Percentiles rank a stretch among this genome's conserved stretches.
Conservation (phyloP, 2,329 filamentous ascomycete genomes). For the Calonectria pauciramosa region DNA sequence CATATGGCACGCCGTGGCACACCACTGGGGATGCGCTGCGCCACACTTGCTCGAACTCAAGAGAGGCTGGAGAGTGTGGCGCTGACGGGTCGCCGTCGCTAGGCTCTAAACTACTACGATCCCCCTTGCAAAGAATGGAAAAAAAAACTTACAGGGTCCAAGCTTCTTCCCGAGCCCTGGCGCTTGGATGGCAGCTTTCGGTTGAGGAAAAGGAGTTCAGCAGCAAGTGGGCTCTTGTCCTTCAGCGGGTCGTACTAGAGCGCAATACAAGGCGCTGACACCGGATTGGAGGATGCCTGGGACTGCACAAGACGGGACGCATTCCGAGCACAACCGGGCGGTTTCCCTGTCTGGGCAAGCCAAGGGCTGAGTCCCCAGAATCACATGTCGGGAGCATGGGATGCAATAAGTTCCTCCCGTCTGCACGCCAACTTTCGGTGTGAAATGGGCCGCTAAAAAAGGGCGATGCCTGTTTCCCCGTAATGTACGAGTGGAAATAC, state of each 20-base stretch:
- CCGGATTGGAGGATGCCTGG: conserved; percentile 6
- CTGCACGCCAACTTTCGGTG: conserved; percentile 17
- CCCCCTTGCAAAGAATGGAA: not conserved
- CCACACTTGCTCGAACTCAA: conserved; percentile 26
- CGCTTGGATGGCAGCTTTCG: not conserved
- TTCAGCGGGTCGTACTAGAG: not conserved
- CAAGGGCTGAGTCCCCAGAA: conserved; percentile 8
- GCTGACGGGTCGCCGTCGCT: not conserved
- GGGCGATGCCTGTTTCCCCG: conserved; percentile 6
- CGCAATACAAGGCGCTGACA: not conserved
- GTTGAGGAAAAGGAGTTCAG: conserved; percentile 9
- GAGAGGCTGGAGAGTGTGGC: conserved; percentile 9
- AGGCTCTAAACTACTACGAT: not conserved
- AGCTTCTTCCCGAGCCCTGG: conserved; percentile 4
- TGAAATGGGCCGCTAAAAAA: conserved; percentile 18
- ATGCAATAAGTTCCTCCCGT: not conserved
- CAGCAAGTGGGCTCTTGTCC: not conserved
- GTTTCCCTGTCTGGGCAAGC: conserved; percentile 13
- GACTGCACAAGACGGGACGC: not conserved
- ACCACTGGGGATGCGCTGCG: conserved; percentile 24
- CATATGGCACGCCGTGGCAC: conserved; percentile 7
- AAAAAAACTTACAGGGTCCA: not conserved
- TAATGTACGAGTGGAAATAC: conserved; percentile 1
- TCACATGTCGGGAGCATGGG: conserved; percentile 25
- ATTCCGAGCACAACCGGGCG: conserved; percentile 2